Base-by-base conservation (phyloP, 495 filamentous ascomycete genomes). In the Amorphotheca resinae region DNA sequence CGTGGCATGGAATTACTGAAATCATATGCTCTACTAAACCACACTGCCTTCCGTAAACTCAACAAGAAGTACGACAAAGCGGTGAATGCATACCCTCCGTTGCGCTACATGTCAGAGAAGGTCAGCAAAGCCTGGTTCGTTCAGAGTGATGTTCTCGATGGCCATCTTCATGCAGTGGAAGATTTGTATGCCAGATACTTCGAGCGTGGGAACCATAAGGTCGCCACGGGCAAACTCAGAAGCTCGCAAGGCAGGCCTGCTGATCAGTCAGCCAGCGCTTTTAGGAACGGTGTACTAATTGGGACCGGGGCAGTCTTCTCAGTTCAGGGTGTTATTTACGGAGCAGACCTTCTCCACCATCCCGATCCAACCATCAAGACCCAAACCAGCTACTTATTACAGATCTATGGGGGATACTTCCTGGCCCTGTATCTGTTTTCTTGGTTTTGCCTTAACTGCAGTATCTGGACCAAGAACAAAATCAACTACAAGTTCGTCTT, bases 11-110 rank as follows among this genome's bases (percentile, higher is more conserved):
- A 98, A 58, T 69, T 96, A 14, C 62, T 98, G 16, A 94, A 95
- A 62, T 82, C 83, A 0, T 98, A 91, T 54, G 81, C 85, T 4
- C 68, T 87, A 15, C 65, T 95, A 11, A 98, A 98, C 55, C 72
- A 82, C 37, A 91, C 84, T 1, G 93, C 87, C 1, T 95, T 96
- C 46, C 82, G 88, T 6, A 98, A 98, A 59, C 87, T 98, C 56
- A 96, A 91, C 61, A 98, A 98, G 64, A 98, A 98, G 64, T 95
- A 87, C 53, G 88, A 98, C 65, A 96, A 96, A 60, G 73, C 77
- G 4, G 73, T 85, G 40, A 76, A 89, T 48, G 76, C 86, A 36
- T 74, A 79, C 20, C 82, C 84, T 2, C 73, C 80, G 6, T 70
- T 80, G 50, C 71, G 82, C 23, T 96, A 87, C 56, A 88, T 94